Evolutionary conservation across 2,329 filamentous ascomycete genomes (phyloP).

Genomic region (Claviceps humidiphila): DNA sequence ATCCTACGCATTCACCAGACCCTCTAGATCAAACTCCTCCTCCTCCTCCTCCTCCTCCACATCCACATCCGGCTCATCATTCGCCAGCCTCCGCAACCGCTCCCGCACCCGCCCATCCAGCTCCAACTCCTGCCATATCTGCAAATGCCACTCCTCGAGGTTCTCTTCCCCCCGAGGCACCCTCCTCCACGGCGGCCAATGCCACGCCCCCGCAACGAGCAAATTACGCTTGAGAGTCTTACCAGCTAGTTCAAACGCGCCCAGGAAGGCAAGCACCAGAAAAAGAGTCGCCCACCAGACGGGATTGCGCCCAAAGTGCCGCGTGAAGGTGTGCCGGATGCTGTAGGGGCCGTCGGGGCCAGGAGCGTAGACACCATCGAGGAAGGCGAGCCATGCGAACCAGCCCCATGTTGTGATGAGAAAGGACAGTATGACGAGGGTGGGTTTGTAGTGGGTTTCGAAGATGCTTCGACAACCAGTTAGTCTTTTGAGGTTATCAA

Average conservation of each 20-base stretch:
- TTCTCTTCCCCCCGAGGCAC: conserved; percentile 17
- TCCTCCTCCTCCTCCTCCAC: conserved; percentile 8
- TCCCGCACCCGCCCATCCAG: conserved; percentile 32
- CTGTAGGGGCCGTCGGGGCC: conserved; percentile 43
- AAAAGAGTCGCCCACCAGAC: conserved; percentile 65
- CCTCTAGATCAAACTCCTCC: conserved; percentile 6
- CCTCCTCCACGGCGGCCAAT: conserved; percentile 29
- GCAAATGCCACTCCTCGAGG: conserved; percentile 37
- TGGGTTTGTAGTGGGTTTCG: conserved; percentile 64
- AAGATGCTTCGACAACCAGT: conserved; percentile 34
- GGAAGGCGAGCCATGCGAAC: conserved; percentile 60
- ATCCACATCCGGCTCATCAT: conserved; percentile 18
- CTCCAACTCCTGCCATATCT: conserved; percentile 47
- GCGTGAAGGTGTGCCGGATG: conserved; percentile 53
- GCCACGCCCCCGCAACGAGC: conserved; percentile 33
- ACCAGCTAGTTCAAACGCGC: conserved; percentile 52
- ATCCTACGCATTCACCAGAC: conserved; percentile 2
- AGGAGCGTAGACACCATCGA: conserved; percentile 47
- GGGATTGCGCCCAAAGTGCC: conserved; percentile 52
- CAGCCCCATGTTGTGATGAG: conserved; percentile 52
- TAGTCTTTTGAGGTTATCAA: not conserved
- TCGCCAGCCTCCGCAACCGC: conserved; percentile 27
- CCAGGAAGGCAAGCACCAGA: conserved; percentile 44
- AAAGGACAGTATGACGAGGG: conserved; percentile 46
- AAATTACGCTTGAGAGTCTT: conserved; percentile 33